Evolutionary conservation across 805 yeast genomes (phyloP).

Genomic region (Yarrowia deformans): DNA sequence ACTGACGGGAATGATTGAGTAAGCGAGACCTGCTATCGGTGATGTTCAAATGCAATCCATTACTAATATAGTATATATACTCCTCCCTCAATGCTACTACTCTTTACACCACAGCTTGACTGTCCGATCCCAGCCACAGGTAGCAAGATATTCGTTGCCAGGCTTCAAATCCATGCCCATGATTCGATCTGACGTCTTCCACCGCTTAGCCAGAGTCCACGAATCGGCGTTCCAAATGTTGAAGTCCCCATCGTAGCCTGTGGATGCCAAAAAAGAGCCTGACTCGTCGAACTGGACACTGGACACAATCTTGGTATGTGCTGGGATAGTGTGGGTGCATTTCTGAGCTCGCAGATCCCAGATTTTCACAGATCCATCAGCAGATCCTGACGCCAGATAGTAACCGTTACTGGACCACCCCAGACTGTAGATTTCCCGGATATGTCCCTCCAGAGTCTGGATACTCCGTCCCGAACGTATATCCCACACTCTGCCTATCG

Average conservation of each 20-base stretch:
- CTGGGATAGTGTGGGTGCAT: conserved; percentile 61
- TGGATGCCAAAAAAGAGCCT: conserved; percentile 62
- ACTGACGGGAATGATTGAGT: conserved; percentile 19
- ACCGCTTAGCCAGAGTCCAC: conserved; percentile 58
- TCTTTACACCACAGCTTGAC: conserved; percentile 66
- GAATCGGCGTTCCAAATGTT: conserved; percentile 69
- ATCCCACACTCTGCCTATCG: conserved; percentile 81
- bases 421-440: conserved; percentile 69
- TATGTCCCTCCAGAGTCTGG: conserved; percentile 68
- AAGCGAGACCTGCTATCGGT: no score
- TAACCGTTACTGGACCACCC: conserved; percentile 82
- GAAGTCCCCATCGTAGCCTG: conserved; percentile 75
- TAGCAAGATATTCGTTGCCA: conserved; percentile 57
- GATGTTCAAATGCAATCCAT: conserved; percentile 1
- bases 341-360: conserved; percentile 81
- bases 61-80: not conserved
- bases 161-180: conserved; percentile 68
- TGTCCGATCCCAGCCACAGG: conserved; percentile 86
- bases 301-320: conserved; percentile 76
- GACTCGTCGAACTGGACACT: conserved; percentile 60
- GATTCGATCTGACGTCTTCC: conserved; percentile 68
- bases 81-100: not conserved
- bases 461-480: conserved; percentile 75
- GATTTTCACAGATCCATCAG: conserved; percentile 76
- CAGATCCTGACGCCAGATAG: conserved; percentile 81